These are phyloP conservation scores for Aristolochia fimbriata DNA, from an alignment of 164 flowering plant genomes.

Conservation along the genomic window DNA sequence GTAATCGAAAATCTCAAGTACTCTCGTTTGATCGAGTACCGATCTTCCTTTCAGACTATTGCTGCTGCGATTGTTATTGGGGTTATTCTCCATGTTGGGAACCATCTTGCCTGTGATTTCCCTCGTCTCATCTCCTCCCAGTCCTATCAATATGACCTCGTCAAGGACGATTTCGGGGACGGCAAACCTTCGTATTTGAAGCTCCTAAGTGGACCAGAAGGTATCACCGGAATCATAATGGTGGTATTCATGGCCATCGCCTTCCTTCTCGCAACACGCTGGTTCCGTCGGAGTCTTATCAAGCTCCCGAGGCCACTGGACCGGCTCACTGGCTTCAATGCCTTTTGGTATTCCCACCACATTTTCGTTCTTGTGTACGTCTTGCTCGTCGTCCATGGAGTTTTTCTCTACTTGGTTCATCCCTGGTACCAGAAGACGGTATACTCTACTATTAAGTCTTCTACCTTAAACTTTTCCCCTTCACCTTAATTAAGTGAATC, in stretches of 20 bases:
- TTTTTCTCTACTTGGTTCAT: constrained; percentile 69
- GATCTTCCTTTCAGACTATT: constrained; percentile 44
- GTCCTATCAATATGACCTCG: constrained; percentile 12
- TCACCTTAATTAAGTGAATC: not conserved
- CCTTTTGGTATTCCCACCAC: constrained; percentile 99
- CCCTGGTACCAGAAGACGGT: constrained; percentile 85
- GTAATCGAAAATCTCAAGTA: not conserved
- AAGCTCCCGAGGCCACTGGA: constrained; percentile 87
- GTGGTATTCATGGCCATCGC: constrained; percentile 67
- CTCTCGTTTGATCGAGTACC: not conserved
- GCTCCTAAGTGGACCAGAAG: constrained; percentile 56
- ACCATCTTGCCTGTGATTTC: constrained; percentile 90
- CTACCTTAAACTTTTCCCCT: not conserved
- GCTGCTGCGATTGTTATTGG: constrained; percentile 88
- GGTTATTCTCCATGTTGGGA: constrained; percentile 75
- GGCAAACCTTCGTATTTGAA: constrained; percentile 44
- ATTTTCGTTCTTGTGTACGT: constrained; percentile 71
- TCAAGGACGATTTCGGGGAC: constrained; percentile 36
- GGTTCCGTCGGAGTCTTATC: constrained; percentile 81
- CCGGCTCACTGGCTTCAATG: constrained; percentile 87
- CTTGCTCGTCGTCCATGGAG: constrained; percentile 77
- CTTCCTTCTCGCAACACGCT: constrained; percentile 75
- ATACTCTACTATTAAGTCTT: constrained; percentile 1
- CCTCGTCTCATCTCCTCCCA: constrained; percentile 45
- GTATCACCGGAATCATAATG: constrained; percentile 81